phyloP scores from a whole-genome alignment of 1,284 basidiomycete genomes.

The Tilletia setariae region DNA sequence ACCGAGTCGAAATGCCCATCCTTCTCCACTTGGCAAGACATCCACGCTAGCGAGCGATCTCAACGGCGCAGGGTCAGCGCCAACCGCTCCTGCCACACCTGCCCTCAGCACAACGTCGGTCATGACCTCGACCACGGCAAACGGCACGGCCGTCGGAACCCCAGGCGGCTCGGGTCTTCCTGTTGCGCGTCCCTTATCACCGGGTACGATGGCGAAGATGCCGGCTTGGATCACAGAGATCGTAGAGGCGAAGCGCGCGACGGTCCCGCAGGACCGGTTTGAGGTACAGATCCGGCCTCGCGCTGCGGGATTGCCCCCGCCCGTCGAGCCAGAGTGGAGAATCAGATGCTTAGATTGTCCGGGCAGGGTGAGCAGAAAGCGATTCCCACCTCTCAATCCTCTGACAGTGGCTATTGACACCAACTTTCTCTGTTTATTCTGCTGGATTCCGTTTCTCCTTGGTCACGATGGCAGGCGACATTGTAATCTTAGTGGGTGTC shows the following conservation, averaged over 20 bases:
- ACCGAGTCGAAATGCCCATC: no score
- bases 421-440: no score
- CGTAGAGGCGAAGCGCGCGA: constrained; percentile 65
- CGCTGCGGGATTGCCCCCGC: constrained; percentile 27
- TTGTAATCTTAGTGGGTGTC: no score
- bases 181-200: neutral
- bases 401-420: no score
- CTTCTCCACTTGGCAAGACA: neutral
- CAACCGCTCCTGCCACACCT: no score
- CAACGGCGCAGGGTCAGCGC: neutral
- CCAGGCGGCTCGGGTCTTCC: no score
- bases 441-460: no score
- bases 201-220: constrained; percentile 16
- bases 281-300: constrained; percentile 33
- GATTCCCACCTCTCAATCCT: no score
- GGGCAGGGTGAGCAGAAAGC: constrained; percentile 84
- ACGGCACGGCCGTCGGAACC: no score
- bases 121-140: no score
- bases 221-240: constrained; percentile 71
- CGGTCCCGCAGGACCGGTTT: constrained; percentile 79
- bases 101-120: no score
- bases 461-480: no score
- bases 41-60: neutral
- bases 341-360: constrained; percentile 92
- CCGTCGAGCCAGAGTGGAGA: constrained; percentile 68